A percentile compares a stretch with the other conserved stretches of the same genome.
Evolutionary conservation across 2,329 filamentous ascomycete species (phyloP).

Genomic region (Fusarium sororula): DNA sequence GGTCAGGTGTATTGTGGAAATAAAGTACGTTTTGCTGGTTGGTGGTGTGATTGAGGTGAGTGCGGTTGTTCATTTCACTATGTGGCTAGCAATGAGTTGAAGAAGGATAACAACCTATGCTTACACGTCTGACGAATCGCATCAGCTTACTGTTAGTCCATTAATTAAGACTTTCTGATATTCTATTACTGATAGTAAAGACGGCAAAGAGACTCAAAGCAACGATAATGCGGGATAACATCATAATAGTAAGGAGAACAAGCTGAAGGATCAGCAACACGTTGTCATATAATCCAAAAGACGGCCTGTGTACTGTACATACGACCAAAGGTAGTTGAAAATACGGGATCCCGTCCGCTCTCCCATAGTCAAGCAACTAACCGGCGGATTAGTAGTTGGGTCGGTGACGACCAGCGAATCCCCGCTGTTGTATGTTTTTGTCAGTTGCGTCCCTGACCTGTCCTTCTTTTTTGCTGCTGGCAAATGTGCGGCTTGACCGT

Average conservation of each 20-base stretch:
- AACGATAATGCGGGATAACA: too few relatives aligned
- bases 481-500: not conserved
- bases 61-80: fast-evolving
- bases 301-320: fast-evolving
- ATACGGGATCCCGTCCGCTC: conserved; percentile 12
- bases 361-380: conserved; percentile 7
- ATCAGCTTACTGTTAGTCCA: fast-evolving
- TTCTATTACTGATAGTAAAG: fast-evolving
- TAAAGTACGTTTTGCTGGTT: not conserved
- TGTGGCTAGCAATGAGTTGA: fast-evolving
- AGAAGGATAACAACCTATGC: fast-evolving
- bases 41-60: not conserved
- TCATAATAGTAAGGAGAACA: too few relatives aligned
- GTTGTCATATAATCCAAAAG: not conserved
- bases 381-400: conserved; percentile 5
- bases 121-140: fast-evolving
- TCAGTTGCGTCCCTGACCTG: fast-evolving
- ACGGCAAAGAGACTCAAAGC: not conserved
- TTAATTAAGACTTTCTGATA: fast-evolving
- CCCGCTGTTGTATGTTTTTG: conserved; percentile 7
- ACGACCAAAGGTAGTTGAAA: conserved; percentile 10
- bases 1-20: fast-evolving
- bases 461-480: not conserved
- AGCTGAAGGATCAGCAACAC: fast-evolving
- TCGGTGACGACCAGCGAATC: conserved; percentile 11